Evolutionary conservation across 2,329 filamentous ascomycete species (phyloP), one percentile per base, ranked within the genome.

Genomic region (Fusarium scirpi): DNA sequence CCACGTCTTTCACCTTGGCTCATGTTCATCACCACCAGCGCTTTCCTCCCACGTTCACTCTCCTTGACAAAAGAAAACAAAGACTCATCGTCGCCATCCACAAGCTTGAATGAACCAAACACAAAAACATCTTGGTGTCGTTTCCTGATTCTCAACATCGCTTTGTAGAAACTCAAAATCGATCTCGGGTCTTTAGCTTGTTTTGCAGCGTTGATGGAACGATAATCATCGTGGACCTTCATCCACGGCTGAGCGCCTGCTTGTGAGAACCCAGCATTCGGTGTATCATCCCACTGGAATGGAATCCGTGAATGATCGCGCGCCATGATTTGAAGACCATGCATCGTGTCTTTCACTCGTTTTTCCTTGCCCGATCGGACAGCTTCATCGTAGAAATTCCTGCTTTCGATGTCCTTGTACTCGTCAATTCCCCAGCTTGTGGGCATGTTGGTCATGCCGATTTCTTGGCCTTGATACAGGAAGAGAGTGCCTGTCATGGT

Each of bases 261-360:
- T 16, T 74, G 71, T 0, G 88, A 86, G 77, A 93, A 93, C 0
- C 91, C 91, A 0, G 87, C 88, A 65, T 91, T 85, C 0, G 84
- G 78, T 0, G 82, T 80, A 2, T 78, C 82, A 54, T 86, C 84
- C 91, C 91, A 93, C 55, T 91, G 89, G 76, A 93, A 87, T 0
- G 91, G 91, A 3, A 90, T 85, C 1, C 91, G 82, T 3, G 89
- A 83, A 73, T 92, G 87, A 67, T 92, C 90, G 9, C 90, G 82
- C 1, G 85, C 89, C 41, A 91, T 83, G 53, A 85, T 84, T 29
- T 86, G 85, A 10, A 92, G 78, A 0, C 86, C 83, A 3, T 82
- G 76, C 76, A 86, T 85, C 1, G 85, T 89, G 15, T 81, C 80
- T 10, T 78, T 78, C 3, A 86, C 77, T 7, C 76, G 76, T 32